Conservation (phyloP, 2,329 filamentous ascomycete species). For the Fusarium pseudoanthophilum region DNA sequence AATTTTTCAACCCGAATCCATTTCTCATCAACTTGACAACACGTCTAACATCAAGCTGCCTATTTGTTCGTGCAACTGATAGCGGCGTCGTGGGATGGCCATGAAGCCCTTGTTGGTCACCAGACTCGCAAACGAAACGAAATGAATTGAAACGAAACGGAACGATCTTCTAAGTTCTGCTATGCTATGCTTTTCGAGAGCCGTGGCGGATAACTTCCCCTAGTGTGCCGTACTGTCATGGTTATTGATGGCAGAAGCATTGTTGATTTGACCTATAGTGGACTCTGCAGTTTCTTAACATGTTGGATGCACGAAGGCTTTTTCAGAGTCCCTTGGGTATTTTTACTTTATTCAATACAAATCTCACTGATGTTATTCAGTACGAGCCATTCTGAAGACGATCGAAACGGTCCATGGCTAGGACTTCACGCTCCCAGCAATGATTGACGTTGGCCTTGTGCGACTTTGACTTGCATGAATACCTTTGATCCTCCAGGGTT, state of each 20-base stretch:
- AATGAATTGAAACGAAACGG: background rate
- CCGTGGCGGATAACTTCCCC: constrained; percentile 20
- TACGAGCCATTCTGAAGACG: background rate
- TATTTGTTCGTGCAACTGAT: constrained; percentile 43
- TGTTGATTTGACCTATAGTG: constrained; percentile 22
- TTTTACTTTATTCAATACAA: constrained; percentile 4
- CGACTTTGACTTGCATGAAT: constrained; percentile 1
- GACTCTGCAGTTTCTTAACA: constrained; percentile 7
- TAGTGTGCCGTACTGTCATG: constrained; percentile 2
- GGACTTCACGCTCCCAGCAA: background rate
- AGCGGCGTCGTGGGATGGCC: constrained; percentile 41
- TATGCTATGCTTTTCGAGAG: constrained; percentile 12
- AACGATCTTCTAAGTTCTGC: background rate
- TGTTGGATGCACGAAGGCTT: constrained; percentile 5
- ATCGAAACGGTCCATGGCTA: background rate
- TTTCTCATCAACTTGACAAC: constrained; percentile 48
- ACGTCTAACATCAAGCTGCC: constrained; percentile 31
- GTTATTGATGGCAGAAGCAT: background rate
- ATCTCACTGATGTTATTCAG: background rate
- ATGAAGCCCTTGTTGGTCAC: constrained; percentile 43
- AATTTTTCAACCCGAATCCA: constrained; percentile 49
- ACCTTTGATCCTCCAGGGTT: constrained; percentile 2
- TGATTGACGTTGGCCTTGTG: background rate
- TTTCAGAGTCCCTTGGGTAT: constrained; percentile 13
- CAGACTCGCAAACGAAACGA: constrained; percentile 38